Evolutionary conservation across 805 yeast genomes (phyloP).

Genomic region (Starmerella sirachaensis): DNA sequence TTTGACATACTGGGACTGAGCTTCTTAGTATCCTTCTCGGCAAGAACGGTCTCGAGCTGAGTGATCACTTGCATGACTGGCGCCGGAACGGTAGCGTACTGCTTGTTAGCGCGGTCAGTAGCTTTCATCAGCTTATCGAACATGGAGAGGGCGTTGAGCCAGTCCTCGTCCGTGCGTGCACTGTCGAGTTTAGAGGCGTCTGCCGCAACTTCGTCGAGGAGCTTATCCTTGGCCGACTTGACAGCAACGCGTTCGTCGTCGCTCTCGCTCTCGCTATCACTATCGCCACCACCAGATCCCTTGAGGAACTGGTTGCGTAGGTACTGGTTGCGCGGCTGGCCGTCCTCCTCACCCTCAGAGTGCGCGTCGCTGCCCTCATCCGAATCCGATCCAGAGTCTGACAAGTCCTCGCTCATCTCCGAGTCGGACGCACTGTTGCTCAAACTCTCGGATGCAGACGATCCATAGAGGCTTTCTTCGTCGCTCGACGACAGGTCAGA

Average conservation of each 20-base stretch:
- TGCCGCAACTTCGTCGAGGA: slow-evolving; percentile 71
- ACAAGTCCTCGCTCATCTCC: slow-evolving; percentile 9
- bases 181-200: slow-evolving; percentile 56
- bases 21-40: slow-evolving; percentile 48
- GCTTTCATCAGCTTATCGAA: slow-evolving; percentile 67
- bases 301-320: slow-evolving; percentile 28
- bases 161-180: slow-evolving; percentile 53
- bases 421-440: slow-evolving; percentile 35
- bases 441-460: slow-evolving; percentile 29
- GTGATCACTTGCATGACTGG: slow-evolving; percentile 56
- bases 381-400: slow-evolving; percentile 29
- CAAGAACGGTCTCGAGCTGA: slow-evolving; percentile 57
- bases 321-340: slow-evolving; percentile 29
- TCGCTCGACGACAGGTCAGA: slow-evolving; percentile 54
- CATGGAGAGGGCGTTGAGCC: slow-evolving; percentile 60
- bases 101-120: slow-evolving; percentile 60
- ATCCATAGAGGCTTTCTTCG: slow-evolving; percentile 42
- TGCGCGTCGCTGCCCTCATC: slow-evolving; percentile 36
- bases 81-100: slow-evolving; percentile 61
- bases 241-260: slow-evolving; percentile 75
- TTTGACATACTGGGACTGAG: slow-evolving; percentile 72
- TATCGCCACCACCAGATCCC: slow-evolving; percentile 30
- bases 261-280: slow-evolving; percentile 30
- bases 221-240: slow-evolving; percentile 85
- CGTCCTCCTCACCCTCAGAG: slow-evolving; percentile 30